Base-by-base conservation (phyloP, 2,329 filamentous ascomycete genomes). In the Lachnellula occidentalis region DNA sequence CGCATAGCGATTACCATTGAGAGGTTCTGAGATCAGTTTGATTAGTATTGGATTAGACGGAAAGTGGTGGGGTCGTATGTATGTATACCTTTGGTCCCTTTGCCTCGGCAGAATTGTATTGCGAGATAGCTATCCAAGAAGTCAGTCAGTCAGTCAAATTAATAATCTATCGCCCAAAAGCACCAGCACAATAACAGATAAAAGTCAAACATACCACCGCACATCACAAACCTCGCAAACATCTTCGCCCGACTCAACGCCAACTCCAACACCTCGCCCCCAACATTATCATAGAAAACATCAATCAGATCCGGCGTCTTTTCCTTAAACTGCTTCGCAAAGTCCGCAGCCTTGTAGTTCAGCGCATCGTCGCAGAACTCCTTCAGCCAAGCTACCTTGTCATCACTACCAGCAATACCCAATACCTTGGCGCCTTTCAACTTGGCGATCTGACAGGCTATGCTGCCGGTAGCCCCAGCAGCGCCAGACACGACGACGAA, bases 391-490 rank as follows among this genome's bases (percentile, higher is more conserved):
- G 74, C 70, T 62, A 82, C 87, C 73, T 90, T 90, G 37, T 86
- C 82, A 36, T 82, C 77, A 51, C 76, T 79, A 0, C 86, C 86
- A 0, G 84, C 84, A 58, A 89, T 76, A 6, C 86, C 86, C 12
- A 89, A 81, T 2, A 76, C 66, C 61, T 73, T 80, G 62, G 47
- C 79, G 12, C 86, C 88, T 69, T 83, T 82, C 51, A 90, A 72
- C 74, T 89, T 90, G 17, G 87, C 86, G 61, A 92, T 89, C 72
- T 92, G 88, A 0, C 86, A 87, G 0, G 82, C 88, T 1, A 92
- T 81, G 65, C 80, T 86, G 1, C 88, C 88, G 0, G 88, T 92
- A 0, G 88, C 88, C 2, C 88, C 88, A 0, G 88, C 88, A 1
- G 88, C 88, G 6, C 87, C 88, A 8, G 83, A 87, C 0, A 92